Conservation (phyloP, 257 asterid genomes). For the Jacaranda copaia region DNA sequence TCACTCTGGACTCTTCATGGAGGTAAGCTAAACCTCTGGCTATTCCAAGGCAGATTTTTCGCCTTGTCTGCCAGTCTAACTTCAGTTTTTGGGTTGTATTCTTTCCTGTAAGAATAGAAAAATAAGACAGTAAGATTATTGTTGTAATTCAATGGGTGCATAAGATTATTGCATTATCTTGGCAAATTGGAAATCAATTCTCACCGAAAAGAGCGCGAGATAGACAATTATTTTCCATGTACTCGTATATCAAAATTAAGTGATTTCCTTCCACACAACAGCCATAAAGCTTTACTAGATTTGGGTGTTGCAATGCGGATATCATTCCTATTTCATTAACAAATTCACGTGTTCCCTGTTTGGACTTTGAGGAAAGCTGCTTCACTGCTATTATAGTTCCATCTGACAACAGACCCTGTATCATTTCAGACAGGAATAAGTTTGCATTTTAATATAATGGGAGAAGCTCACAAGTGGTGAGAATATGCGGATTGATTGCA, state of each 20-base stretch:
- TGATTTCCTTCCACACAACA: conserved; percentile 94
- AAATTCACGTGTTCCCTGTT: conserved; percentile 88
- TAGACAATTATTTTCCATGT: conserved; percentile 87
- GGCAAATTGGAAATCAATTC: conserved; percentile 26
- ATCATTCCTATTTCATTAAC: conserved; percentile 92
- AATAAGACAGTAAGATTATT: background rate
- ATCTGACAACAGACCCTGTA: conserved; percentile 78
- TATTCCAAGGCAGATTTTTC: conserved; percentile 76
- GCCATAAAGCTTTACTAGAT: conserved; percentile 88
- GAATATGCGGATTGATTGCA: background rate
- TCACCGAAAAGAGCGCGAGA: conserved; percentile 86
- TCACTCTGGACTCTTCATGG: conserved; percentile 84
- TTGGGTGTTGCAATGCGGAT: conserved; percentile 81
- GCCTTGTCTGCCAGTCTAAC: conserved; percentile 86
- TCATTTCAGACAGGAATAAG: background rate
- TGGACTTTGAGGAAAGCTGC: conserved; percentile 91
- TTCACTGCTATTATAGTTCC: conserved; percentile 92
- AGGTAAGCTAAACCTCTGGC: conserved; percentile 87
- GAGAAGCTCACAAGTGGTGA: background rate
- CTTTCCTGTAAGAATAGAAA: conserved; percentile 55
- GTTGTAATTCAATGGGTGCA: background rate
- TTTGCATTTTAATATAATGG: conserved; percentile 14
- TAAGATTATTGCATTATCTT: background rate
- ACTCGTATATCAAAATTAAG: conserved; percentile 74
- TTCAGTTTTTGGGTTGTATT: conserved; percentile 48